Evolutionary conservation across 169 alveolate genomes (phyloP).

Genomic region (Perkinsus chesapeaki): DNA sequence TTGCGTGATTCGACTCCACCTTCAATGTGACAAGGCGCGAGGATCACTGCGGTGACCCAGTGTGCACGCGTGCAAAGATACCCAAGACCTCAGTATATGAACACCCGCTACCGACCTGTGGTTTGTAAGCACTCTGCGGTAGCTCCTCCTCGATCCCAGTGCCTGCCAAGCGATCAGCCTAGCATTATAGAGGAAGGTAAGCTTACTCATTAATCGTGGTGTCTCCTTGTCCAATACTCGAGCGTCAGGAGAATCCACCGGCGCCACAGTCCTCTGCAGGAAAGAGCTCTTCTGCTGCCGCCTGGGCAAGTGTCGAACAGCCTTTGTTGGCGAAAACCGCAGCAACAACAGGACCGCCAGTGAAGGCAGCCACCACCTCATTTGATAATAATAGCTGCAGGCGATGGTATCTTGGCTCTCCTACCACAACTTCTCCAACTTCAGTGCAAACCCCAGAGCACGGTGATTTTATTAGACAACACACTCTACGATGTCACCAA

Average conservation of each 20-base stretch:
- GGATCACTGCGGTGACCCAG: too few relatives aligned
- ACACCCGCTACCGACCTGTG: background rate
- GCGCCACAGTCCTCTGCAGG: background rate
- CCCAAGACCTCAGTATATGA: background rate
- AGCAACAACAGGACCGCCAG: background rate
- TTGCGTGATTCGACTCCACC: too few relatives aligned
- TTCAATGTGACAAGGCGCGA: too few relatives aligned
- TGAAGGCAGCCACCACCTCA: too few relatives aligned
- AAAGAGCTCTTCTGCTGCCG: background rate
- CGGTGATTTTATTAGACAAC: too few relatives aligned
- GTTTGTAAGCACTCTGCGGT: background rate
- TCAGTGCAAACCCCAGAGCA: too few relatives aligned
- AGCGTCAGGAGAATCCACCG: background rate
- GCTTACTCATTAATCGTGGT: background rate
- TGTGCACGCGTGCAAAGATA: background rate
- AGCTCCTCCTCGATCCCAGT: background rate
- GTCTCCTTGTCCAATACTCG: background rate
- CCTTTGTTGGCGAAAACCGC: background rate
- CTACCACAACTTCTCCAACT: too few relatives aligned
- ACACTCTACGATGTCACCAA: too few relatives aligned
- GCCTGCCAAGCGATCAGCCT: background rate
- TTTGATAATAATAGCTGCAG: too few relatives aligned
- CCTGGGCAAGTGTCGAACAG: background rate
- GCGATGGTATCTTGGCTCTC: too few relatives aligned
- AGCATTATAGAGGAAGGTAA: background rate